These are phyloP conservation scores for Goniomonas avonlea DNA, from an alignment of 78 protist genomes.

Conservation along the genomic window DNA sequence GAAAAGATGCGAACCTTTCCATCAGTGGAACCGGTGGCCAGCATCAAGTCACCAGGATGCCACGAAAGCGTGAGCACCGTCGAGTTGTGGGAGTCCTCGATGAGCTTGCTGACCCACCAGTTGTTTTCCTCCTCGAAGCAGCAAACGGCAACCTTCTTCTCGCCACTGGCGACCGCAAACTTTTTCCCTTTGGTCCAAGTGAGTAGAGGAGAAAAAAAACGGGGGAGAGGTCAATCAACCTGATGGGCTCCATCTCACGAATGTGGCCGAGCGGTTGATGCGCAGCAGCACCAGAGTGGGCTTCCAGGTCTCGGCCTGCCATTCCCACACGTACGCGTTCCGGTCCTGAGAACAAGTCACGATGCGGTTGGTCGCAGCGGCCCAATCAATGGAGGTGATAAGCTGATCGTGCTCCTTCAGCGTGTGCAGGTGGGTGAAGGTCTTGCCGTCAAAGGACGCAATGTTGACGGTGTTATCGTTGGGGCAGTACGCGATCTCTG, in stretches of 20 bases:
- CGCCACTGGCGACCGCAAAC: constrained; percentile 84
- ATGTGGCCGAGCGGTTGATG: constrained; percentile 82
- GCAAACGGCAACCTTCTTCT: constrained; percentile 73
- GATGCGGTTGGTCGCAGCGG: constrained; percentile 71
- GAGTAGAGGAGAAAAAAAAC: too few relatives aligned
- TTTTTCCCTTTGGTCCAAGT: constrained; percentile 43
- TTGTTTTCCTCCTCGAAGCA: constrained; percentile 81
- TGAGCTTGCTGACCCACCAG: constrained; percentile 87
- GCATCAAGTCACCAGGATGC: constrained; percentile 71
- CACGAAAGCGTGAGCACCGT: constrained; percentile 73
- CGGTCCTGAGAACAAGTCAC: constrained; percentile 84
- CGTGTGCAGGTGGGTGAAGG: neutral
- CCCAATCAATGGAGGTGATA: constrained; percentile 87
- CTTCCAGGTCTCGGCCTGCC: constrained; percentile 56
- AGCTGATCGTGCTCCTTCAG: constrained; percentile 71
- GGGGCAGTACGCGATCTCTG: constrained; percentile 83
- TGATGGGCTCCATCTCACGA: constrained; percentile 77
- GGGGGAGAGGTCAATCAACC: neutral
- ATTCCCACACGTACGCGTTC: constrained; percentile 91
- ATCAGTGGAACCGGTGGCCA: constrained; percentile 75
- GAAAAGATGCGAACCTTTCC: constrained; percentile 58
- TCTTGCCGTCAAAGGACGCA: neutral
- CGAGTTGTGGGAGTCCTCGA: constrained; percentile 49
- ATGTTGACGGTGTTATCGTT: constrained; percentile 67
- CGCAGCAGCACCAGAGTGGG: constrained; percentile 82